Evolutionary conservation across 257 asterid genomes (phyloP).

Genomic region (Solanum sitiens): DNA sequence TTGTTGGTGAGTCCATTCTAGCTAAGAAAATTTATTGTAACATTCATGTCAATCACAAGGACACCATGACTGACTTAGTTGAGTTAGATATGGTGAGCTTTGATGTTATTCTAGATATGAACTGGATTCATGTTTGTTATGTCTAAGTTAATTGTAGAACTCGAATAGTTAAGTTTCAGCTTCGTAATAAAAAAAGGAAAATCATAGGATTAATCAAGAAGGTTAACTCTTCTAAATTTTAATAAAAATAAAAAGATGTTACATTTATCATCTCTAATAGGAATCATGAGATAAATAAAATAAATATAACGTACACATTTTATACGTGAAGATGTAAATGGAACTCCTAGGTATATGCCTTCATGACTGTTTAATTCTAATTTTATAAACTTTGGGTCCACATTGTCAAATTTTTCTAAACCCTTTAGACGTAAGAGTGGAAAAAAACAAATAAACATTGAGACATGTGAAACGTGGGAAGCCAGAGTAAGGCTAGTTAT

Average conservation of each 20-base stretch:
- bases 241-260: background rate
- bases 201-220: background rate
- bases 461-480: background rate
- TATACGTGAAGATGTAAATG: background rate
- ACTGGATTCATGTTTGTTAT: too few relatives aligned
- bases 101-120: too few relatives aligned
- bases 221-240: background rate
- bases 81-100: too few relatives aligned
- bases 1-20: too few relatives aligned
- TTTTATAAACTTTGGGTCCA: background rate
- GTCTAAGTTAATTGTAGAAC: too few relatives aligned
- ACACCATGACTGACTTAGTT: too few relatives aligned
- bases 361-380: background rate
- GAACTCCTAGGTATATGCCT: background rate
- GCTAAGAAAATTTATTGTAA: too few relatives aligned
- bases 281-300: background rate
- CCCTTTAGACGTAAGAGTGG: background rate
- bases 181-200: too few relatives aligned
- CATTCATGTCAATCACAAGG: too few relatives aligned
- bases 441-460: background rate
- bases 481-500: background rate
- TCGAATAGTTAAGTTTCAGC: too few relatives aligned
- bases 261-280: too few relatives aligned
- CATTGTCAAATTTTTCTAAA: background rate
- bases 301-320: background rate